phyloP scores from a whole-genome alignment of 2,329 filamentous ascomycete genomes.

The Aspergillus niger region DNA sequence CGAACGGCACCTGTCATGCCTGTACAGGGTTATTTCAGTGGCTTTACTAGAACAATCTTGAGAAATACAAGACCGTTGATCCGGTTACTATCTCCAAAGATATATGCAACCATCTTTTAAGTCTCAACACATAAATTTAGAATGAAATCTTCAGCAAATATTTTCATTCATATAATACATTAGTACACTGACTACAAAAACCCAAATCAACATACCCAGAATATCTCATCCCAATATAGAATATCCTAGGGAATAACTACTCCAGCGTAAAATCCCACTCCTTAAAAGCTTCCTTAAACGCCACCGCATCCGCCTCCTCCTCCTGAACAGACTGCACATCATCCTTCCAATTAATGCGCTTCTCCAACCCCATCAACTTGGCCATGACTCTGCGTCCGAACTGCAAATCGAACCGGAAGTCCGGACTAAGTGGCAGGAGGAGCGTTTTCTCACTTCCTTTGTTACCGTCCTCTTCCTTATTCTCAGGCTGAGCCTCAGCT shows the following conservation, averaged over 20 bases:
- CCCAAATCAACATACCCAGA: too few relatives aligned
- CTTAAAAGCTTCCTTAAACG: conserved; percentile 80
- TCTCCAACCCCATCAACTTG: conserved; percentile 79
- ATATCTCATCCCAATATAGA: too few relatives aligned
- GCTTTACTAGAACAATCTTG: neutral
- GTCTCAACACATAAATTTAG: too few relatives aligned
- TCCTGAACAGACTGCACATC: conserved; percentile 75
- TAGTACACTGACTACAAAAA: too few relatives aligned
- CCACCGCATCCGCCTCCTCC: conserved; percentile 74
- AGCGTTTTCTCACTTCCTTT: conserved; percentile 61
- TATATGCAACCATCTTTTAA: too few relatives aligned
- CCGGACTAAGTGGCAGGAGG: conserved; percentile 70
- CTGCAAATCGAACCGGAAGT: conserved; percentile 82
- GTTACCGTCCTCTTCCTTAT: neutral
- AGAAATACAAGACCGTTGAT: neutral
- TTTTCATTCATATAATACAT: too few relatives aligned
- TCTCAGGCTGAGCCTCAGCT: conserved; percentile 7
- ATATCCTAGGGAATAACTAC: conserved; percentile 16
- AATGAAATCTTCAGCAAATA: too few relatives aligned
- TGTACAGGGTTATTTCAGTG: neutral
- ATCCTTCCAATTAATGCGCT: conserved; percentile 80
- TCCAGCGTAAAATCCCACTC: conserved; percentile 78
- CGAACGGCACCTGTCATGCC: neutral
- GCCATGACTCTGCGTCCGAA: conserved; percentile 86
- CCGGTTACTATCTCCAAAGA: neutral